Base-by-base conservation (phyloP, 2,329 filamentous ascomycete genomes). In the Aspergillus melleus region DNA sequence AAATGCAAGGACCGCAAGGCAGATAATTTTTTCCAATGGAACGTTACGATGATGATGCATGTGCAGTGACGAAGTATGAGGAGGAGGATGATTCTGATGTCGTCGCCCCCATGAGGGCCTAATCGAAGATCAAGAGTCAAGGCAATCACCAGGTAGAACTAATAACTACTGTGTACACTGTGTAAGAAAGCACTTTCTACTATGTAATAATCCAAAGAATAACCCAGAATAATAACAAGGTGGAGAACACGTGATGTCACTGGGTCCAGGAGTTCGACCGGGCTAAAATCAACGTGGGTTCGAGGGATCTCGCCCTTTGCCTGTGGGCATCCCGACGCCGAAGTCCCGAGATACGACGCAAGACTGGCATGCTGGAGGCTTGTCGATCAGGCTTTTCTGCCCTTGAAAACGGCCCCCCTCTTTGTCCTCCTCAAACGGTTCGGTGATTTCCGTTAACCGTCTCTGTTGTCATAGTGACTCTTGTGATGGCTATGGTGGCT, bases 311-410 rank as follows among this genome's bases (percentile, higher is more conserved):
- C 12, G 44, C 44, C 44, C 44, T 24, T 5, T 24, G 44, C 44
- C 44, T 47, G 46, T 54, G 50, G 14, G 29, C 57, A 22, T 56
- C 54, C 54, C 46, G 24, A 47, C 44, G 29, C 50, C 54, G 50
- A 56, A 42, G 32, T 57, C 36, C 56, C 59, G 56, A 61, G 53
- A 24, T 47, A 20, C 44, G 44, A 47, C 22, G 44, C 44, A 10
- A 24, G 44, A 47, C 44, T 20, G 44, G 36, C 36, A 39, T n/a
- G 20, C 46, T 49, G 29, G 16, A 47, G 54, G 54, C 49, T 53
- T 52, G 62, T 52, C 59, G 55, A 61, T 60, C 54, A 62, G 57
- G 61, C 57, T 42, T 55, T 64, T 57, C 61, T 56, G 42, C 50
- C 46, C 46, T 52, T 49, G 39, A 54, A 52, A 59, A 54, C 44